Conservation (phyloP, 768 basidiomycete genomes). For the Podaxis rugospora region DNA sequence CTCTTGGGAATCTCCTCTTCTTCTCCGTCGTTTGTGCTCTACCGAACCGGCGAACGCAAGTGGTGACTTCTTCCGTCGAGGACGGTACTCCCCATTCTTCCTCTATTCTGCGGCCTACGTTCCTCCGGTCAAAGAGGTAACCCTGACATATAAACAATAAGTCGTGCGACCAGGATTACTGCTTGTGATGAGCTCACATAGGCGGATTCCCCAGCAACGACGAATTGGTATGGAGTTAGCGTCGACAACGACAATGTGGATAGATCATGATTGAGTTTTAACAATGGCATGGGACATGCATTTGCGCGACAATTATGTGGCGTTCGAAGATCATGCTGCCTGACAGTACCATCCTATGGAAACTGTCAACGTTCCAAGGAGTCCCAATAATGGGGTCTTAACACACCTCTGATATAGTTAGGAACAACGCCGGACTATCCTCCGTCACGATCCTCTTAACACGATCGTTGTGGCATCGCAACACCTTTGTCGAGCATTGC, state of each 20-base stretch:
- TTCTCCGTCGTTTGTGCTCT: conserved; percentile 27
- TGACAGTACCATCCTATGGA: conserved; percentile 74
- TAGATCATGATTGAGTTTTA: conserved; percentile 59
- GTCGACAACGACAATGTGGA: conserved; percentile 74
- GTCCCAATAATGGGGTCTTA: background rate
- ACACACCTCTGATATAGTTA: conserved; percentile 75
- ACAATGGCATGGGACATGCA: conserved; percentile 68
- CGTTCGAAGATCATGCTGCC: conserved; percentile 81
- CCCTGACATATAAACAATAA: conserved; percentile 38
- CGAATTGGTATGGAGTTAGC: conserved; percentile 77
- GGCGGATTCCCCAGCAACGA: conserved; percentile 78
- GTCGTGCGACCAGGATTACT: background rate
- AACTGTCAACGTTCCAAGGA: background rate
- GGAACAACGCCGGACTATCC: conserved; percentile 69
- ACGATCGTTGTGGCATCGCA: conserved; percentile 67
- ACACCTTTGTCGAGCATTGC: conserved; percentile 45
- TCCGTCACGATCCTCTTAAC: conserved; percentile 81
- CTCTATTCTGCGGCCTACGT: conserved; percentile 53
- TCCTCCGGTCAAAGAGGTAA: conserved; percentile 80
- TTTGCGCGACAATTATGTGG: conserved; percentile 56
- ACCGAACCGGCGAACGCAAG: conserved; percentile 81
- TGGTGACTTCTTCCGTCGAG: conserved; percentile 48
- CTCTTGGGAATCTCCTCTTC: conserved; percentile 30
- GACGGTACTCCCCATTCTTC: conserved; percentile 67
- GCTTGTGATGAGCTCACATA: conserved; percentile 45